These are phyloP conservation scores for Wickerhamiella hasegawae DNA, from an alignment of 805 yeast species.

Conservation along the genomic window DNA sequence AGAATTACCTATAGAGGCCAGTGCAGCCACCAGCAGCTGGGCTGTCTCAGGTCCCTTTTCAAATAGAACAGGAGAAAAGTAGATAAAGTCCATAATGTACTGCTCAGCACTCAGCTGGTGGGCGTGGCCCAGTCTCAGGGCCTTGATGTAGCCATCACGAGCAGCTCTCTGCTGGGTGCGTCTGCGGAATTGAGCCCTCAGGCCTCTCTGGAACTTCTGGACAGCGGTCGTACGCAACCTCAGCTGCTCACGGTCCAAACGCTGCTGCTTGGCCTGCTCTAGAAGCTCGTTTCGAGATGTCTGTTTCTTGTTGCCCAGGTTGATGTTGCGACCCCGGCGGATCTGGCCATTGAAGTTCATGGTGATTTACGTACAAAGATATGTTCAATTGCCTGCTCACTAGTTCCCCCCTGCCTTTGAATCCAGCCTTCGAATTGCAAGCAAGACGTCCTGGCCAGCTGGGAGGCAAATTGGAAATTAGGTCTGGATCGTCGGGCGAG, in stretches of 20 bases:
- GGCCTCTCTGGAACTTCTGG: conserved; percentile 29
- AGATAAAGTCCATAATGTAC: conserved; percentile 6
- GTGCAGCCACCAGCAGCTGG: not conserved
- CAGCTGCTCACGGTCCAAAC: conserved; percentile 46
- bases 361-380: no score
- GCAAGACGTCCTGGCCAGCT: no score
- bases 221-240: conserved; percentile 37
- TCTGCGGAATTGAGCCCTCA: not conserved
- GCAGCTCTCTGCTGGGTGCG: no score
- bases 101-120: conserved; percentile 8
- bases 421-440: no score
- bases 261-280: conserved; percentile 48
- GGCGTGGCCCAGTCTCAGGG: conserved; percentile 21
- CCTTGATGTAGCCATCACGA: conserved; percentile 11
- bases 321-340: conserved; percentile 40
- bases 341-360: conserved; percentile 54
- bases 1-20: not conserved
- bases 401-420: no score
- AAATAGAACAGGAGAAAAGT: not conserved
- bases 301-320: conserved; percentile 33
- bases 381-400: no score
- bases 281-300: conserved; percentile 31
- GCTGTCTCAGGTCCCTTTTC: not conserved
- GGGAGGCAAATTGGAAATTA: no score
- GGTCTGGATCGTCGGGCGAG: no score